Conservation (phyloP, 371 early-diverging fungal genomes). For the Zopfochytrium polystomum region DNA sequence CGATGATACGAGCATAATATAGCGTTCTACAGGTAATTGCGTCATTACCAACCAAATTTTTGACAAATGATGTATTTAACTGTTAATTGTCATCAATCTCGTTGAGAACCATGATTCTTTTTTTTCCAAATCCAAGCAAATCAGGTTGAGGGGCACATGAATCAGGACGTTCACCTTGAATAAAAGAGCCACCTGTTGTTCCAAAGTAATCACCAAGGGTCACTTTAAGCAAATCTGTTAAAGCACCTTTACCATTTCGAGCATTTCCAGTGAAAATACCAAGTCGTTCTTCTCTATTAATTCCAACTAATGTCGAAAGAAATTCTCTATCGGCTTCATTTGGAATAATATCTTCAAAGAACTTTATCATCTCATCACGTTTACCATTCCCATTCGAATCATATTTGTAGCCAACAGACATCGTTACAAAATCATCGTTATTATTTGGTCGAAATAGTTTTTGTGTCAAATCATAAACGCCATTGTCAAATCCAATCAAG, state of each 20-base stretch:
- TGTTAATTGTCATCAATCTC: not conserved
- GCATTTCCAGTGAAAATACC: constrained; percentile 12
- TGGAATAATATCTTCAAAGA: constrained; percentile 1
- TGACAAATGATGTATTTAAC: not conserved
- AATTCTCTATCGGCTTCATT: not conserved
- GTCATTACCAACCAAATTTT: not conserved
- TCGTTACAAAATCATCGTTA: not conserved
- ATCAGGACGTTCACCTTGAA: not conserved
- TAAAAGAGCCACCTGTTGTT: not conserved
- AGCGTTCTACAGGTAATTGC: not conserved
- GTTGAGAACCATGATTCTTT: not conserved
- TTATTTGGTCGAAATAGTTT: not conserved
- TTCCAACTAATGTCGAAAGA: not conserved
- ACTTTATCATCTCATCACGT: not conserved
- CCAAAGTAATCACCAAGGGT: not conserved
- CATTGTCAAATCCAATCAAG: constrained; percentile 10
- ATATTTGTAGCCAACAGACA: constrained; percentile 5
- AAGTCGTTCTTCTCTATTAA: constrained; percentile 1
- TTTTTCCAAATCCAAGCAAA: not conserved
- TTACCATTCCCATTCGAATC: not conserved
- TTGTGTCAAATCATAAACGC: constrained; percentile 8
- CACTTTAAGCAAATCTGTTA: constrained; percentile 1
- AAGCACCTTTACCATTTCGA: not conserved
- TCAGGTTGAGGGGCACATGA: not conserved
- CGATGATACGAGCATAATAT: not conserved